These are phyloP conservation scores for Ceratobasidium sp. DNA, from an alignment of 1,284 basidiomycete genomes.

Conservation along the genomic window DNA sequence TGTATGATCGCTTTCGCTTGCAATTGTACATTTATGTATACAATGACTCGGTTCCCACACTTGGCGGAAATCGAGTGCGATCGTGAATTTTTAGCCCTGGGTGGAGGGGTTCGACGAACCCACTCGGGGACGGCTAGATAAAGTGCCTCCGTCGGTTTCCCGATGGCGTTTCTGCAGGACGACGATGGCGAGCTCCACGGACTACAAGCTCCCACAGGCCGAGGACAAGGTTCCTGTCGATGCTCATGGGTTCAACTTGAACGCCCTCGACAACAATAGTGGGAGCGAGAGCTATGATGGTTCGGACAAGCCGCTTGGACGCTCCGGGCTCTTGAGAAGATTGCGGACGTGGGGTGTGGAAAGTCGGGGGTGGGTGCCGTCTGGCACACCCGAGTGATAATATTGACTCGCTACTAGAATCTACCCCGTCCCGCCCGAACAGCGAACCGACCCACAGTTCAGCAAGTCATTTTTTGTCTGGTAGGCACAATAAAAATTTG, in stretches of 20 bases:
- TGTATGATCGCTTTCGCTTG: too few relatives aligned
- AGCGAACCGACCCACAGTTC: constrained; percentile 68
- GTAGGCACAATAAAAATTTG: constrained; percentile 43
- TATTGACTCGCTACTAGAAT: constrained; percentile 52
- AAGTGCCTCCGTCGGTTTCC: neutral
- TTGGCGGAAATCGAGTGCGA: too few relatives aligned
- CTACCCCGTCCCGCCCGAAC: constrained; percentile 56
- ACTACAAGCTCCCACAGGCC: neutral
- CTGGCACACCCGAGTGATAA: neutral
- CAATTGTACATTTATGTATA: neutral
- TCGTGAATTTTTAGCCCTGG: neutral
- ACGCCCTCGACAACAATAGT: constrained; percentile 6
- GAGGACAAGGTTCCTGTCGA: constrained; percentile 26
- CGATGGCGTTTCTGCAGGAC: neutral
- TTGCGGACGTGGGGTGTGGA: constrained; percentile 31
- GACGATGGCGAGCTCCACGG: constrained; percentile 18
- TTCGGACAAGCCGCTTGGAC: neutral
- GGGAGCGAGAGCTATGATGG: neutral
- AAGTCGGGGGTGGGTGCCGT: constrained; percentile 18
- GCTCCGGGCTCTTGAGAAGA: neutral
- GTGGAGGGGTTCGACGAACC: neutral
- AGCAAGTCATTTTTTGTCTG: constrained; percentile 78
- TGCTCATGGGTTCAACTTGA: constrained; percentile 20
- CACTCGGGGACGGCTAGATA: neutral
- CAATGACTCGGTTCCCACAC: too few relatives aligned